phyloP scores from a whole-genome alignment of 1,139 yeast species.

The Blastobotrys petasosporus region DNA sequence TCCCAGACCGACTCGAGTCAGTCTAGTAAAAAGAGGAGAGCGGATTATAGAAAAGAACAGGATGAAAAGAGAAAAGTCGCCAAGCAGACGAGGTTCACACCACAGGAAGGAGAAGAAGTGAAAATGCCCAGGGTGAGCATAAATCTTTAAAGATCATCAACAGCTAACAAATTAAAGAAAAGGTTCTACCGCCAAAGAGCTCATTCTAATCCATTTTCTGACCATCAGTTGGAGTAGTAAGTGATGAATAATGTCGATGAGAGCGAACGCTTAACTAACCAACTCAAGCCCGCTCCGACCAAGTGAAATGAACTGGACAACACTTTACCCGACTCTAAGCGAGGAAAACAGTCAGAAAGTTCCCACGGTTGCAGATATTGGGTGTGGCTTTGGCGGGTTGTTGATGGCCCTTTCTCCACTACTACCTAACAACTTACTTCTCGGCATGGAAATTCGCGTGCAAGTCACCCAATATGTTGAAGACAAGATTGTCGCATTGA shows the following conservation, averaged over 20 bases:
- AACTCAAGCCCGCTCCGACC: slow-evolving; percentile 60
- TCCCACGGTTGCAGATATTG: slow-evolving; percentile 92
- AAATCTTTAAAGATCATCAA: slow-evolving; percentile 61
- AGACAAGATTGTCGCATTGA: slow-evolving; percentile 84
- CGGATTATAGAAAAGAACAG: slow-evolving; percentile 37
- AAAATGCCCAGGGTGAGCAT: slow-evolving; percentile 48
- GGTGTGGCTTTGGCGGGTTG: slow-evolving; percentile 97
- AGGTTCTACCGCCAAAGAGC: slow-evolving; percentile 94
- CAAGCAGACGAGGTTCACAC: slow-evolving; percentile 29
- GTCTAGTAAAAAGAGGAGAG: slow-evolving; percentile 27
- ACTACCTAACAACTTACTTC: slow-evolving; percentile 64
- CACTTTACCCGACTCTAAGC: slow-evolving; percentile 51
- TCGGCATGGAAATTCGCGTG: slow-evolving; percentile 96
- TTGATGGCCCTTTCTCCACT: slow-evolving; percentile 72
- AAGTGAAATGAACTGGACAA: slow-evolving; percentile 78
- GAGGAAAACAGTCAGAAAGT: slow-evolving; percentile 30
- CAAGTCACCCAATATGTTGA: slow-evolving; percentile 97
- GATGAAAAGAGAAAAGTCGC: slow-evolving; percentile 34
- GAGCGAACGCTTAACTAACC: slow-evolving; percentile 4
- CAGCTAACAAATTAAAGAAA: slow-evolving; percentile 80
- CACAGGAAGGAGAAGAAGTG: slow-evolving; percentile 26
- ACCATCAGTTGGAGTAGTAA: slow-evolving; percentile 76
- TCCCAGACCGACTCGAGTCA: background rate
- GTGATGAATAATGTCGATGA: slow-evolving; percentile 7
- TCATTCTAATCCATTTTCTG: slow-evolving; percentile 95